A percentile compares a stretch with the other conserved stretches of the same genome.
phyloP scores from a whole-genome alignment of 2,329 filamentous ascomycete genomes.

The Cladosporium halotolerans region DNA sequence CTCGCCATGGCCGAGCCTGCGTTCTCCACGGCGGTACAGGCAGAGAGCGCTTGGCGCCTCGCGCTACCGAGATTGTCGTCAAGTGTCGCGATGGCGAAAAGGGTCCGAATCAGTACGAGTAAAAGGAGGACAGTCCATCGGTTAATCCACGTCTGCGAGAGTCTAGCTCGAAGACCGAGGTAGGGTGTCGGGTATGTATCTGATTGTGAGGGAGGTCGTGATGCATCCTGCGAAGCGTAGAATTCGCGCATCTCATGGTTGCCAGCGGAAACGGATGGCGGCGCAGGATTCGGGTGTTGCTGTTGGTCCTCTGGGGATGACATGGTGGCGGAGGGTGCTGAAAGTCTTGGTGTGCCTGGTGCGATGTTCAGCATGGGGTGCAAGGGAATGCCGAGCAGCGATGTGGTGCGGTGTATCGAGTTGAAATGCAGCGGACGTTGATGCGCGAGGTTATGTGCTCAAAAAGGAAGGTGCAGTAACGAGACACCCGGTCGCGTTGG shows the following conservation, averaged over 20 bases:
- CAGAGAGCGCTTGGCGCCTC: constrained; percentile 73
- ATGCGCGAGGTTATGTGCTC: background rate
- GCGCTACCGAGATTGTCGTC: constrained; percentile 70
- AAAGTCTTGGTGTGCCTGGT: constrained; percentile 25
- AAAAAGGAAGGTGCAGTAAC: background rate
- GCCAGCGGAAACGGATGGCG: constrained; percentile 55
- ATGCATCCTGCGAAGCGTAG: constrained; percentile 49
- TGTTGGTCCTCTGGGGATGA: constrained; percentile 48
- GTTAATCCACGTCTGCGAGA: constrained; percentile 97
- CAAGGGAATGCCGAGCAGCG: background rate
- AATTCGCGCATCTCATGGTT: constrained; percentile 57
- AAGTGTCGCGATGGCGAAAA: constrained; percentile 69
- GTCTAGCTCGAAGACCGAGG: constrained; percentile 76
- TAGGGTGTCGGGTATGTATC: constrained; percentile 77
- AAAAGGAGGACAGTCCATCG: constrained; percentile 88
- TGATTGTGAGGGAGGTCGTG: constrained; percentile 55
- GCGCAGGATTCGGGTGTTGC: constrained; percentile 49
- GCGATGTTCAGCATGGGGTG: constrained; percentile 4
- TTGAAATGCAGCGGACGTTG: no score
- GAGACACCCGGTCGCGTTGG: constrained; percentile 6
- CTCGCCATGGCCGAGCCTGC: constrained; percentile 94
- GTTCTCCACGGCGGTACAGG: constrained; percentile 87
- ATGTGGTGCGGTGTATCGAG: no score
- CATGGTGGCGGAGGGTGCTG: constrained; percentile 32
- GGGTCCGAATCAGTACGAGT: constrained; percentile 73